phyloP scores from a whole-genome alignment of 78 protist genomes.

The Isochrysis galbana region DNA sequence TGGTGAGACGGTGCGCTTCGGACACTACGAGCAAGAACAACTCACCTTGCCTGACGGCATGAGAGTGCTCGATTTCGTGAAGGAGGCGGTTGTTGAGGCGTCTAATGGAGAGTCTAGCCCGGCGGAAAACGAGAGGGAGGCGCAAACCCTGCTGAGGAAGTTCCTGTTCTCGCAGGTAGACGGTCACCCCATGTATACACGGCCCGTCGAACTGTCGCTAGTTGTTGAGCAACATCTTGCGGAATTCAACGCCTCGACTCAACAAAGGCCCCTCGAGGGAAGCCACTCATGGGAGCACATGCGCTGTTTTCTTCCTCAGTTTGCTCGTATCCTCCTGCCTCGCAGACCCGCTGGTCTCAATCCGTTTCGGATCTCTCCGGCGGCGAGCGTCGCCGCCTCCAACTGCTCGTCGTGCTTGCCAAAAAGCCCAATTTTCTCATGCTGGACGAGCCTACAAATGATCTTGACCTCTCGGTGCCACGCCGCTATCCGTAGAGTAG shows the following conservation, averaged over 20 bases:
- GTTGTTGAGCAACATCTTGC: too few relatives aligned
- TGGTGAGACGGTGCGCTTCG: neutral
- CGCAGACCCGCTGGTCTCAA: neutral
- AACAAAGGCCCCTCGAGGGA: too few relatives aligned
- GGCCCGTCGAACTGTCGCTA: too few relatives aligned
- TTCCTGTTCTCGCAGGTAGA: conserved; percentile 32
- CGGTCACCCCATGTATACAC: too few relatives aligned
- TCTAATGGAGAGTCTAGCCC: neutral
- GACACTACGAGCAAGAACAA: neutral
- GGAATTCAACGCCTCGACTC: too few relatives aligned
- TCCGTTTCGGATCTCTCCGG: neutral
- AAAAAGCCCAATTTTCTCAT: neutral
- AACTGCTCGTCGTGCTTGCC: conserved; percentile 29
- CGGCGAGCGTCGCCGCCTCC: conserved; percentile 46
- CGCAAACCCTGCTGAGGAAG: neutral
- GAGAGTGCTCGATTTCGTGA: neutral
- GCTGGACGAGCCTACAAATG: conserved; percentile 43
- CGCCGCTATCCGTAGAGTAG: too few relatives aligned
- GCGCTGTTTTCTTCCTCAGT: too few relatives aligned
- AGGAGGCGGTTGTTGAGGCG: neutral
- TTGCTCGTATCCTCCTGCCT: neutral
- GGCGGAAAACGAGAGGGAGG: neutral
- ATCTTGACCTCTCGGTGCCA: conserved; percentile 33
- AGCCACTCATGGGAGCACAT: too few relatives aligned
- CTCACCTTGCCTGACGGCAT: neutral